Percentiles rank a stretch among this genome's conserved stretches.
These are phyloP conservation scores for Aspergillus novofumigatus DNA, from an alignment of 2,329 filamentous ascomycete genomes.

Conservation along the genomic window DNA sequence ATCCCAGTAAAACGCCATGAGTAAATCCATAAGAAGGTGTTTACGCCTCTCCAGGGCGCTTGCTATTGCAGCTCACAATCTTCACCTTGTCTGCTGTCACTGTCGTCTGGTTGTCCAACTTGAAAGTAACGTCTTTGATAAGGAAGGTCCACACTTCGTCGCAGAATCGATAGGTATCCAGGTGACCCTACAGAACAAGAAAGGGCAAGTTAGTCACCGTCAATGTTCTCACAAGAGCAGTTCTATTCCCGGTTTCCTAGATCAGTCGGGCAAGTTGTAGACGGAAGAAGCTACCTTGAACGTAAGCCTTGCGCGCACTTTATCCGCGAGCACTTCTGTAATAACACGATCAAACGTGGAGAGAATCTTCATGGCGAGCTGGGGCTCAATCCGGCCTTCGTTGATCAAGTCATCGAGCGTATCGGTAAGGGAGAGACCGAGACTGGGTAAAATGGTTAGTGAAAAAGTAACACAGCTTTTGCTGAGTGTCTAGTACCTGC, in stretches of 20 bases:
- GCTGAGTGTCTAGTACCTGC: constrained; percentile 64
- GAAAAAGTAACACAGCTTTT: constrained; percentile 3
- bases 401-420: constrained; percentile 96
- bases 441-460: constrained; percentile 52
- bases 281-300: constrained; percentile 69
- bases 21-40: neutral
- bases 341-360: constrained; percentile 93
- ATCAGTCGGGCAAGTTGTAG: neutral
- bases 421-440: constrained; percentile 89
- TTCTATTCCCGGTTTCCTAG: neutral
- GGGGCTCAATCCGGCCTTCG: constrained; percentile 90
- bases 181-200: constrained; percentile 64
- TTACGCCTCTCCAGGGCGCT: constrained; percentile 60
- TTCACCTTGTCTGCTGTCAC: constrained; percentile 90
- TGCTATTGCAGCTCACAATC: constrained; percentile 97
- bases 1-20: constrained; percentile 13
- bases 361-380: constrained; percentile 97
- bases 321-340: constrained; percentile 84
- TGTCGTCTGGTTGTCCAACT: constrained; percentile 76
- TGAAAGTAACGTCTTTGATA: constrained; percentile 98
- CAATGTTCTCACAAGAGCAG: neutral
- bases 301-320: constrained; percentile 82
- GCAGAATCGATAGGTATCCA: constrained; percentile 98
- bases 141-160: constrained; percentile 99
- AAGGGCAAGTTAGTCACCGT: constrained; percentile 13